phyloP scores from a whole-genome alignment of 768 basidiomycete species.

The Phaeolepiota aurea region DNA sequence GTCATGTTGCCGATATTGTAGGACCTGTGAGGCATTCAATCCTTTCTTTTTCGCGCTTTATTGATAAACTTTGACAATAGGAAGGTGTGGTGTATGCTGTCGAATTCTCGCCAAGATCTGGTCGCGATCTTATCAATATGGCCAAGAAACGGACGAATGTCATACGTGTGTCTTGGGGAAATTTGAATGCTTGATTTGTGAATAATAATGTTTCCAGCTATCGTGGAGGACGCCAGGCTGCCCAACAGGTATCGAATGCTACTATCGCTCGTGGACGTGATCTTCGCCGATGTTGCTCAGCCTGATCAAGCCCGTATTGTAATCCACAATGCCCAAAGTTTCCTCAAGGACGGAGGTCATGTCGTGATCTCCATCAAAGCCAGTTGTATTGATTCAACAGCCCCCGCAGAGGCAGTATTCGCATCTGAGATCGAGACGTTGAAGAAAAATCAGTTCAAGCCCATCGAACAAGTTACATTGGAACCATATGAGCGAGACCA shows the following conservation, averaged over 20 bases:
- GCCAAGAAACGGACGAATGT: constrained; percentile 99
- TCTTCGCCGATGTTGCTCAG: constrained; percentile 98
- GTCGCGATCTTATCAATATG: constrained; percentile 98
- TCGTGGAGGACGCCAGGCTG: constrained; percentile 94
- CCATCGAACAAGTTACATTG: constrained; percentile 90
- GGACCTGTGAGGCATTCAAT: constrained; percentile 62
- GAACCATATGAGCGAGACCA: constrained; percentile 92
- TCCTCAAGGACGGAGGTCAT: constrained; percentile 92
- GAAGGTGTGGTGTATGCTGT: constrained; percentile 98
- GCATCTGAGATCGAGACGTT: constrained; percentile 79
- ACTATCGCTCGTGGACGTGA: constrained; percentile 88
- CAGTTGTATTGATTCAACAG: constrained; percentile 97
- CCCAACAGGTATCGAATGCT: constrained; percentile 98
- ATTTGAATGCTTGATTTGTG: not conserved
- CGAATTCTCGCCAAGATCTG: constrained; percentile 94
- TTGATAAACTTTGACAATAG: constrained; percentile 40
- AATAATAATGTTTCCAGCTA: constrained; percentile 41
- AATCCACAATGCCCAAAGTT: constrained; percentile 84
- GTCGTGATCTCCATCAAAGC: constrained; percentile 98
- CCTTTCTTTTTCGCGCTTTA: constrained; percentile 3
- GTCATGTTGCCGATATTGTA: constrained; percentile 98
- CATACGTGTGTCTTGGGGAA: constrained; percentile 60
- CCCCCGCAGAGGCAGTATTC: constrained; percentile 83
- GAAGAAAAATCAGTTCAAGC: constrained; percentile 77
- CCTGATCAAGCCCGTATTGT: constrained; percentile 99